phyloP scores from a whole-genome alignment of 2,329 filamentous ascomycete species.

The Penicillium sclerotiorum region DNA sequence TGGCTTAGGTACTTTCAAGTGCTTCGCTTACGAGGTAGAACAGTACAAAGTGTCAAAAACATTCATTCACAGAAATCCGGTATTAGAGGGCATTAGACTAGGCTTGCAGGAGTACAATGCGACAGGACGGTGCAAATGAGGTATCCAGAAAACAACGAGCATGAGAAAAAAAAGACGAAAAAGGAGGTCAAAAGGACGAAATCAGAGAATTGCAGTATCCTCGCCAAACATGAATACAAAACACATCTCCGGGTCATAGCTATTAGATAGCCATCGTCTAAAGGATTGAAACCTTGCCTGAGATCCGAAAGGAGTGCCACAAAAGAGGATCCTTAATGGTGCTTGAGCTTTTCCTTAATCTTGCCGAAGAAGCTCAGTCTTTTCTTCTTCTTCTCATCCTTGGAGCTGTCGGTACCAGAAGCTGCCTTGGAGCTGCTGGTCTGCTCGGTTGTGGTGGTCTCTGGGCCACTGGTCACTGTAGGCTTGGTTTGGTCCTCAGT shows the following conservation, averaged over 20 bases:
- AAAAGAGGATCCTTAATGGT: too few relatives aligned
- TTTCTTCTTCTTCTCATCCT: conserved; percentile 63
- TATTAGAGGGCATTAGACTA: conserved; percentile 19
- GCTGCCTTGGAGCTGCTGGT: conserved; percentile 26
- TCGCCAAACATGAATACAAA: too few relatives aligned
- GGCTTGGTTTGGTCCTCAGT: conserved; percentile 9
- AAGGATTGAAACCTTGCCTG: background rate
- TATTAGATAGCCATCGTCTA: conserved; percentile 7
- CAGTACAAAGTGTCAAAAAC: too few relatives aligned
- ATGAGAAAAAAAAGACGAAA: conserved; percentile 6
- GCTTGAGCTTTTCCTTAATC: conserved; percentile 58
- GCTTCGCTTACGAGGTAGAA: too few relatives aligned
- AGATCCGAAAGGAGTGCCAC: background rate
- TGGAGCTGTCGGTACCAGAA: conserved; percentile 25
- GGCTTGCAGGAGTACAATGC: conserved; percentile 29
- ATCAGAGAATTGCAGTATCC: too few relatives aligned
- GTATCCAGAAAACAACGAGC: conserved; percentile 28
- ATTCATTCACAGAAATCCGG: conserved; percentile 18
- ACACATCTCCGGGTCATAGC: background rate
- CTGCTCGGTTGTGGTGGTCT: conserved; percentile 19
- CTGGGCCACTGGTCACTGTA: conserved; percentile 19
- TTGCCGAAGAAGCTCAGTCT: conserved; percentile 64
- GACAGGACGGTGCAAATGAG: conserved; percentile 25
- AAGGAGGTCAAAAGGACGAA: background rate
- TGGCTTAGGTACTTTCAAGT: too few relatives aligned